These are phyloP conservation scores for Globisporangium perplexum DNA, from an alignment of 352 stramenopile genomes.

Conservation along the genomic window DNA sequence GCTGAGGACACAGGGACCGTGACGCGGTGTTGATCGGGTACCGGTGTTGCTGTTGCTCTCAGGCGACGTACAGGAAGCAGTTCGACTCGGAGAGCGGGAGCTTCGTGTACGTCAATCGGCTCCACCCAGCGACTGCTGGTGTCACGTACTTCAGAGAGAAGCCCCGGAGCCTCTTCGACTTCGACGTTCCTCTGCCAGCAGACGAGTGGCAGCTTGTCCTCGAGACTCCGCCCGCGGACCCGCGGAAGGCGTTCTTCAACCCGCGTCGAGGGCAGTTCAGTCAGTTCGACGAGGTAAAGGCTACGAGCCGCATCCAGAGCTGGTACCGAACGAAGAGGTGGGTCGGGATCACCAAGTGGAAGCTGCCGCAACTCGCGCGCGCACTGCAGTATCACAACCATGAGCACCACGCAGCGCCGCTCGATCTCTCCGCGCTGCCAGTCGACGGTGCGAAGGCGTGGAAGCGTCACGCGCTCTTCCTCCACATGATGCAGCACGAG, in stretches of 20 bases:
- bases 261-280: constrained; percentile 32
- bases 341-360: constrained; percentile 40
- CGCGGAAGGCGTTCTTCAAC: constrained; percentile 31
- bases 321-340: constrained; percentile 54
- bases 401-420: constrained; percentile 5
- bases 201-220: constrained; percentile 35
- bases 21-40: background rate
- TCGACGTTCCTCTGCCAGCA: constrained; percentile 32
- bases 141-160: constrained; percentile 18
- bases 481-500: constrained; percentile 37
- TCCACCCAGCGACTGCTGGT: background rate
- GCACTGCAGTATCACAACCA: constrained; percentile 39
- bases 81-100: constrained; percentile 20
- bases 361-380: constrained; percentile 22
- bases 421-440: constrained; percentile 3
- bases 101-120: constrained; percentile 32
- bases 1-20: background rate
- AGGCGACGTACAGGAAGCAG: constrained; percentile 41
- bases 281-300: constrained; percentile 28
- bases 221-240: background rate
- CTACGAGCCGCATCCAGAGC: constrained; percentile 31
- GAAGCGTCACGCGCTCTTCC: constrained; percentile 36
- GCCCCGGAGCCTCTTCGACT: constrained; percentile 36
- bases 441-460: constrained; percentile 19
- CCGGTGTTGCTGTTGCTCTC: background rate